Conservation (phyloP, 2,329 filamentous ascomycete species). For the Macroventuria anomochaeta region DNA sequence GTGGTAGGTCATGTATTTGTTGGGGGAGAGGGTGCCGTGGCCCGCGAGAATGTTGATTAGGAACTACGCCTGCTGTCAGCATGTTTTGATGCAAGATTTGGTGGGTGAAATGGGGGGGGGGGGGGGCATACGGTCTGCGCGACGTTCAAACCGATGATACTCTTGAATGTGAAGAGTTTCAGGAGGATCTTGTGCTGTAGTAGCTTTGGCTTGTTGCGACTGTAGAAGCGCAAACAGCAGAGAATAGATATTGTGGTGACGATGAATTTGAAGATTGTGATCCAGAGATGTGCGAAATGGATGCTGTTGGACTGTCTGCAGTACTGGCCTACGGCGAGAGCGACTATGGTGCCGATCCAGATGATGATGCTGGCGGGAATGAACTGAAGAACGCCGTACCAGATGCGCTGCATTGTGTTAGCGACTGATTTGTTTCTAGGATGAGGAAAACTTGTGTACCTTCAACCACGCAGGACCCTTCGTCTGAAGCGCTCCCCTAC, state of each 20-base stretch:
- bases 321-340: conserved; percentile 35
- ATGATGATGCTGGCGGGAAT: conserved; percentile 38
- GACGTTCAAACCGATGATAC: conserved; percentile 40
- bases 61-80: conserved; percentile 22
- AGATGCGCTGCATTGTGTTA: conserved; percentile 25
- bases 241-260: conserved; percentile 32
- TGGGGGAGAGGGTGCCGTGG: conserved; percentile 28
- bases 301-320: conserved; percentile 38
- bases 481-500: conserved; percentile 16
- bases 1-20: conserved; percentile 39
- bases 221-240: conserved; percentile 34
- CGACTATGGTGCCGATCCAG: conserved; percentile 36
- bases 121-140: conserved; percentile 35
- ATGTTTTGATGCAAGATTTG: neutral
- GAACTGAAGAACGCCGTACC: conserved; percentile 44
- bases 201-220: conserved; percentile 28
- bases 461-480: conserved; percentile 37
- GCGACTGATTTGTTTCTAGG: neutral
- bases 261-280: conserved; percentile 30
- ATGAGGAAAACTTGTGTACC: conserved; percentile 18
- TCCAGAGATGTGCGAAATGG: conserved; percentile 43
- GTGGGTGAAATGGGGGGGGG: neutral
- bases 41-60: conserved; percentile 40
- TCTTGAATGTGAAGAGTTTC: conserved; percentile 43
- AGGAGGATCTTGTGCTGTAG: conserved; percentile 34